Percentiles rank a stretch among this genome's conserved stretches.
Conservation (phyloP, 2,329 filamentous ascomycete species). For the Colletotrichum chlorophyti region DNA sequence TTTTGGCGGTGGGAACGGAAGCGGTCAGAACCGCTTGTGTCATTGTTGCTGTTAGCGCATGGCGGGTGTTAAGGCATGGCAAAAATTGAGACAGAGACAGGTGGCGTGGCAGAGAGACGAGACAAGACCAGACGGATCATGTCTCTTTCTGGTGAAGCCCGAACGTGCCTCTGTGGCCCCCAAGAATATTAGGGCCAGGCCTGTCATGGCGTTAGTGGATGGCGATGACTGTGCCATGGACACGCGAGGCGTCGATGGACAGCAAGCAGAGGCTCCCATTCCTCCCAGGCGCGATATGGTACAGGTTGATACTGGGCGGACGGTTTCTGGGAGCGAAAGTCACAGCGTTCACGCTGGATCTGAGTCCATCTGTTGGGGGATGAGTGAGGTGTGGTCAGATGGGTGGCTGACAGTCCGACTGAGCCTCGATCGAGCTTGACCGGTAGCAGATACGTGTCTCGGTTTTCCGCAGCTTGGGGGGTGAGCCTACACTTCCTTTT, state of each 20-base stretch:
- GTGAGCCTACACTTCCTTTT: neutral
- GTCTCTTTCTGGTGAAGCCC: slow-evolving; percentile 9
- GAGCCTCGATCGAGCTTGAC: neutral
- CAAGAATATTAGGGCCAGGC: no score
- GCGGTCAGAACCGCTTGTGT: neutral
- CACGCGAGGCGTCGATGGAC: neutral
- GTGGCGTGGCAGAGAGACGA: slow-evolving; percentile 19
- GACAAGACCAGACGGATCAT: slow-evolving; percentile 11
- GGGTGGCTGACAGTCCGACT: neutral
- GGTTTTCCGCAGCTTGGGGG: neutral
- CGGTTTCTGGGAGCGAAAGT: neutral
- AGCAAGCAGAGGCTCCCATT: neutral
- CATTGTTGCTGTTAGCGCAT: neutral
- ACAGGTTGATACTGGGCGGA: neutral
- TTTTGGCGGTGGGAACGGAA: neutral
- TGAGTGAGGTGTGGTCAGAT: neutral
- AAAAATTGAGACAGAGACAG: neutral
- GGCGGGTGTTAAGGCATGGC: neutral
- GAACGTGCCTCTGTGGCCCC: neutral
- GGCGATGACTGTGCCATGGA: neutral
- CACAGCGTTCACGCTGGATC: neutral
- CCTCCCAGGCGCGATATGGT: neutral
- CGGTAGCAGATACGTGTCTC: neutral
- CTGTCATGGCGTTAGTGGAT: neutral
- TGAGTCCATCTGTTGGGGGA: slow-evolving; percentile 1